These are phyloP conservation scores for Mycena crocata DNA, from an alignment of 768 basidiomycete genomes.

Conservation along the genomic window DNA sequence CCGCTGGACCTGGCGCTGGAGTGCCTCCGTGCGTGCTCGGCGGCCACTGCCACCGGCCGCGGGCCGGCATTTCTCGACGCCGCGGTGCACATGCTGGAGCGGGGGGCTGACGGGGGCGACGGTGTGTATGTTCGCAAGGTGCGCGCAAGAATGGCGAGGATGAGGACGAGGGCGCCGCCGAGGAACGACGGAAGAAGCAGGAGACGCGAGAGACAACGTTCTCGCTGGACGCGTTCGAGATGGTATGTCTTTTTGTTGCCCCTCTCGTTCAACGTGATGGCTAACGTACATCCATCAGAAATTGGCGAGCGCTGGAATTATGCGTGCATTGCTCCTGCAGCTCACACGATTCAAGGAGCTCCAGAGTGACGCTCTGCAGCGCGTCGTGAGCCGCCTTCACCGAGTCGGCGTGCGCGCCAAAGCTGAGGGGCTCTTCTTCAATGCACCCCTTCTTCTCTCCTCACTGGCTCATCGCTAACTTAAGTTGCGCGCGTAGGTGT, in stretches of 20 bases:
- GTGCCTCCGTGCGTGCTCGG: slow-evolving; percentile 81
- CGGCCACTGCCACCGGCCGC: slow-evolving; percentile 68
- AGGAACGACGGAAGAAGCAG: slow-evolving; percentile 68
- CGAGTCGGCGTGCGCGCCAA: slow-evolving; percentile 91
- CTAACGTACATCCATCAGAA: slow-evolving; percentile 61
- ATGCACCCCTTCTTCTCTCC: slow-evolving; percentile 70
- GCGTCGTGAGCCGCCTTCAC: slow-evolving; percentile 90
- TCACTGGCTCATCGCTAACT: slow-evolving; percentile 4
- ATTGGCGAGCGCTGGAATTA: slow-evolving; percentile 90
- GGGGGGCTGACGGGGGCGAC: slow-evolving; percentile 88
- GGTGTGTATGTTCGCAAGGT: slow-evolving; percentile 83
- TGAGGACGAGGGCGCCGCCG: slow-evolving; percentile 72
- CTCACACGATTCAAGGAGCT: slow-evolving; percentile 89
- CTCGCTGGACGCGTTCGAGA: slow-evolving; percentile 92
- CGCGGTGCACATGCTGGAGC: slow-evolving; percentile 81
- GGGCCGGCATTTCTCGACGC: slow-evolving; percentile 87
- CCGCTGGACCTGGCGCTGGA: slow-evolving; percentile 90
- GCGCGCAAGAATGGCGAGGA: slow-evolving; percentile 60
- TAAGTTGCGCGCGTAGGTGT: slow-evolving; percentile 77
- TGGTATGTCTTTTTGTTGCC: slow-evolving; percentile 62
- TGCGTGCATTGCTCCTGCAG: slow-evolving; percentile 85
- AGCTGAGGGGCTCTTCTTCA: slow-evolving; percentile 96
- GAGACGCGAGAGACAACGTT: slow-evolving; percentile 88
- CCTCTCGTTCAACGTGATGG: slow-evolving; percentile 9
- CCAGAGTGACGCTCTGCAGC: slow-evolving; percentile 91